Evolutionary conservation across 179 eudicot species (phyloP).

Genomic region (Dionaea muscipula): DNA sequence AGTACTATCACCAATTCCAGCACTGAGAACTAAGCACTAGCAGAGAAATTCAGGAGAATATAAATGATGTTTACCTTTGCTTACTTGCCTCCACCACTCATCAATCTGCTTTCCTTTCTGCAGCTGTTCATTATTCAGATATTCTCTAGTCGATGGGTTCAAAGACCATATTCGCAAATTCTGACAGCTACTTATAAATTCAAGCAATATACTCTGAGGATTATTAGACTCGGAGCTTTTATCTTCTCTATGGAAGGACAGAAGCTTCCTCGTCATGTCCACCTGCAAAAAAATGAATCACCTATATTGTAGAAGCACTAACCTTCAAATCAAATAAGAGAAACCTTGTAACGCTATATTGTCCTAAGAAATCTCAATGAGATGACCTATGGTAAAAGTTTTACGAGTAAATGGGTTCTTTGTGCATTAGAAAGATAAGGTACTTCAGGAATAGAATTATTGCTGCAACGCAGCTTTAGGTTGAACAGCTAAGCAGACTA

Average conservation of each 20-base stretch:
- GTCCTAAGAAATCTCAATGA: no score
- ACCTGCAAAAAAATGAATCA: constrained; percentile 28
- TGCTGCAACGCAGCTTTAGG: no score
- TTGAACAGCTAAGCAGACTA: no score
- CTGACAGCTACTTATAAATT: constrained; percentile 88
- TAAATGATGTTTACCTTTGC: constrained; percentile 45
- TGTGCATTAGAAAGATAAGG: no score
- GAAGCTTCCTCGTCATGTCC: constrained; percentile 68
- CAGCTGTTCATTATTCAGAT: constrained; percentile 71
- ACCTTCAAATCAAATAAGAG: background rate
- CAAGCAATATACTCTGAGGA: constrained; percentile 76
- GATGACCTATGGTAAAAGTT: no score
- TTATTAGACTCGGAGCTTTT: constrained; percentile 62
- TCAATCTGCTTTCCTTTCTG: constrained; percentile 97
- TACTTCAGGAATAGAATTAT: no score
- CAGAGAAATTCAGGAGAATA: background rate
- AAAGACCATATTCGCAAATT: constrained; percentile 84
- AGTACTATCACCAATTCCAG: no score
- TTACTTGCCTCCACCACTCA: constrained; percentile 97
- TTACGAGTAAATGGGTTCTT: no score
- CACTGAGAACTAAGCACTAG: no score
- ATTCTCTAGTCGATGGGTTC: constrained; percentile 60
- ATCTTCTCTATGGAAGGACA: constrained; percentile 82
- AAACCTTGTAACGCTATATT: no score
- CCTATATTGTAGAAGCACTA: background rate